phyloP scores from a whole-genome alignment of 2,329 filamentous ascomycete species.

The Ophiostoma piceae region DNA sequence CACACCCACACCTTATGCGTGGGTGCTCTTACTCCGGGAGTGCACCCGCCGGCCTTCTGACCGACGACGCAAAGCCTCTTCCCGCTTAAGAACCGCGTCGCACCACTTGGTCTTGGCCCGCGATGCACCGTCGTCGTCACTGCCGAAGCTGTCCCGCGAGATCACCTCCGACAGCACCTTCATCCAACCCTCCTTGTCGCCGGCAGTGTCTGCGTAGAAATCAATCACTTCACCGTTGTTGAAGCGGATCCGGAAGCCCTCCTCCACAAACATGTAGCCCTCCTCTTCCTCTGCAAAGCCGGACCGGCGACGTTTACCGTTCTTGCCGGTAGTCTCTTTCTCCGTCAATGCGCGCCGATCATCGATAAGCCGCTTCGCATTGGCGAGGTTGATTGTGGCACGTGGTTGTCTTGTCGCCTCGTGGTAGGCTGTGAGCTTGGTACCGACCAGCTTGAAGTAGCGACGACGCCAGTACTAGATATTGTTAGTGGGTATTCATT shows the following conservation, averaged over 20 bases:
- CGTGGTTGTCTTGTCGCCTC: conserved; percentile 92
- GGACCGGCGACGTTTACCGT: conserved; percentile 78
- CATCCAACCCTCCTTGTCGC: conserved; percentile 94
- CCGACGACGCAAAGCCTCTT: conserved; percentile 54
- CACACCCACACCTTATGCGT: background rate
- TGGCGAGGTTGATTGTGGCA: conserved; percentile 92
- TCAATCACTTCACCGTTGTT: conserved; percentile 98
- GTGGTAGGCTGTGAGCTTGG: conserved; percentile 91
- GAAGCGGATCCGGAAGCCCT: conserved; percentile 97
- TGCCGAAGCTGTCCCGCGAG: conserved; percentile 45
- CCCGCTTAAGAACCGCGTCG: conserved; percentile 59
- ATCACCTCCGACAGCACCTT: conserved; percentile 70
- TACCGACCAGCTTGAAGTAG: conserved; percentile 89
- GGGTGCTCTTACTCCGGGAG: conserved; percentile 53
- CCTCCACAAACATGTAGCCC: conserved; percentile 99
- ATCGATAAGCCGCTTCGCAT: conserved; percentile 88
- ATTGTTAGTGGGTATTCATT: conserved; percentile 32
- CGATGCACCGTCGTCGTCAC: conserved; percentile 40
- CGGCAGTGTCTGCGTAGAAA: conserved; percentile 87
- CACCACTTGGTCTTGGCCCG: conserved; percentile 58
- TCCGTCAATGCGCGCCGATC: conserved; percentile 79
- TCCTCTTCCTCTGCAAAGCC: conserved; percentile 98
- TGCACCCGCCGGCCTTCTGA: conserved; percentile 45
- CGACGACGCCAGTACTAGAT: conserved; percentile 89
- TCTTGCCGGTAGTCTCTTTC: conserved; percentile 71